These are phyloP conservation scores for Ceratocystiopsis minuta DNA, from an alignment of 2,329 filamentous ascomycete genomes.

Conservation along the genomic window DNA sequence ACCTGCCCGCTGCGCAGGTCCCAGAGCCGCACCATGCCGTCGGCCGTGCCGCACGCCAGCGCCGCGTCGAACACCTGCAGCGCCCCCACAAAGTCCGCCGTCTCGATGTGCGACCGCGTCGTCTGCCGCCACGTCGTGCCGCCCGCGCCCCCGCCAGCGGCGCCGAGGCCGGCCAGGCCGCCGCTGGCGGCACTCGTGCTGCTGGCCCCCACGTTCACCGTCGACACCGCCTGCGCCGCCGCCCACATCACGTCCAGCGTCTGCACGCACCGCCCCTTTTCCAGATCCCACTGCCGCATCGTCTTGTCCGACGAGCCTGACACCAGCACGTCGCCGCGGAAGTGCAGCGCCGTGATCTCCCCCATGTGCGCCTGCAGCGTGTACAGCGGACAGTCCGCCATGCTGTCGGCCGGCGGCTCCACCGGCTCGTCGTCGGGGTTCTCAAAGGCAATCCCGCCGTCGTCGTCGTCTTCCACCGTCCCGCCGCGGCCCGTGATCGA, in stretches of 20 bases:
- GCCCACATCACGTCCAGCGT: slow-evolving; percentile 97
- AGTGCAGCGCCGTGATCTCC: slow-evolving; percentile 86
- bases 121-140: slow-evolving; percentile 52
- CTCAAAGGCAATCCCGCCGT: slow-evolving; percentile 55
- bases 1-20: slow-evolving; percentile 92
- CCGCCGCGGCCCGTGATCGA: slow-evolving; percentile 21
- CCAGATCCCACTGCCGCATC: slow-evolving; percentile 89
- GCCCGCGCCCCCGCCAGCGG: too few species aligned
- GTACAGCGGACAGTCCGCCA: slow-evolving; percentile 79
- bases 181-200: neutral
- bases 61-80: slow-evolving; percentile 93
- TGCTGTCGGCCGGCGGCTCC: slow-evolving; percentile 59
- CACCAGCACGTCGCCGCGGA: slow-evolving; percentile 73
- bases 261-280: slow-evolving; percentile 93
- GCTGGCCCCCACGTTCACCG: slow-evolving; percentile 24
- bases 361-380: slow-evolving; percentile 80
- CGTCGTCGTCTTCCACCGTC: slow-evolving; percentile 35
- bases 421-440: slow-evolving; percentile 49
- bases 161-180: too few species aligned
- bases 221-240: slow-evolving; percentile 69
- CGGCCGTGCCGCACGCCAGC: slow-evolving; percentile 86
- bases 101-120: slow-evolving; percentile 50
- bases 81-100: slow-evolving; percentile 87
- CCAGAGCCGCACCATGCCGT: slow-evolving; percentile 94
- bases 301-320: slow-evolving; percentile 97